Evolutionary conservation across 2,329 filamentous ascomycete species (phyloP), one percentile per base, ranked within the genome.

Genomic region (Aphanocladium album): DNA sequence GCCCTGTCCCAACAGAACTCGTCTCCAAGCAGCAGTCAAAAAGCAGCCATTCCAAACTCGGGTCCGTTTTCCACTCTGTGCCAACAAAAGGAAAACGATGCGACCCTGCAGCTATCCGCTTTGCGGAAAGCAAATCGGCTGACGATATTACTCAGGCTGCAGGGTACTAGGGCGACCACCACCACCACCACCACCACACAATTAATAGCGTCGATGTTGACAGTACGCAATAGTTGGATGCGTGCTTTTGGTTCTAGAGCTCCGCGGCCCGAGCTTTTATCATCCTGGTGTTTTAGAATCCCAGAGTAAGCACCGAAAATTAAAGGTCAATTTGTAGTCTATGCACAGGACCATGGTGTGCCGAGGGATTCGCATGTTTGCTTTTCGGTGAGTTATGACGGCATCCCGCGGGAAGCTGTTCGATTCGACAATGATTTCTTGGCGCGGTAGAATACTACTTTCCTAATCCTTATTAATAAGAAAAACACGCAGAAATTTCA

Each of bases 101-200:
- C 8, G 5, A 4, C 30, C 11, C 17, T 33, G 9, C n/a, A 9
- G 9, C 30, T 25, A 7, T 19, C 35, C 41, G 14, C 5, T 12
- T 23, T 11, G 12, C 17, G 41, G 53, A 47, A 56, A 23, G 6
- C 41, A 23, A 6, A 23, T 37, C 27, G 53, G 53, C 53, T 56
- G 55, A 49, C 55, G 11, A n/a, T 57, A 57, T 57, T 57, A 57
- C 55, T 57, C 55, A 57, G 43, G 21, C 33, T 57, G 55, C 55
- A 57, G 55, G 55, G 55, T 49, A 57, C 17, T 16, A n/a, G 7
- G 35, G 8, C 17, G 16, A 19, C 23, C n/a, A n/a, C n/a, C n/a
- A n/a, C n/a, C n/a, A n/a, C n/a, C n/a, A n/a, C n/a, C n/a, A n/a
- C n/a, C n/a, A n/a, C n/a, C n/a, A n/a, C n/a, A 30, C 30, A 30